Conservation (phyloP, 169 alveolate genomes). For the Plasmodium reichenowi region DNA sequence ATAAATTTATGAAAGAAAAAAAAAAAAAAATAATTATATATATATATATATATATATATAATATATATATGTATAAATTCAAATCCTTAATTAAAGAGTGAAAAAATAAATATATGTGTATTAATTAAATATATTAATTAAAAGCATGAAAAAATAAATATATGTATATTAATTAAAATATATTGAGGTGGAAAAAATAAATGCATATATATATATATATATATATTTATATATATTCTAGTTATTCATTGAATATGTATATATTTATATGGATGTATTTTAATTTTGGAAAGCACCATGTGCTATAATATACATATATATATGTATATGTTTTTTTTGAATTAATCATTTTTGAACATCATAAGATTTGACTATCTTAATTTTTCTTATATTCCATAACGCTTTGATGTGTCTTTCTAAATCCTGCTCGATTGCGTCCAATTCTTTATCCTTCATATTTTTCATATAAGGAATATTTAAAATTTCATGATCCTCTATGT, state of each 20-base stretch:
- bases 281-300: background rate
- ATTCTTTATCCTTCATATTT: slow-evolving; percentile 50
- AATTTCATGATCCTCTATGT: slow-evolving; percentile 30
- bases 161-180: background rate
- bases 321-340: background rate
- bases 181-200: background rate
- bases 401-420: slow-evolving; percentile 72
- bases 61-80: background rate
- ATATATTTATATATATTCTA: background rate
- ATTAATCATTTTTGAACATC: slow-evolving; percentile 4
- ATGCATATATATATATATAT: slow-evolving; percentile 2
- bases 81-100: no score
- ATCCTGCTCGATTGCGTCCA: slow-evolving; percentile 74
- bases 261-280: no score
- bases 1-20: no score
- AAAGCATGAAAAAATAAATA: no score
- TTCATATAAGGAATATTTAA: slow-evolving; percentile 44
- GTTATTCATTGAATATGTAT: no score
- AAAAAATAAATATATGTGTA: no score
- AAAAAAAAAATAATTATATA: no score
- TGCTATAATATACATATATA: slow-evolving; percentile 1
- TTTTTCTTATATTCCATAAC: slow-evolving; percentile 67
- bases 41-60: no score
- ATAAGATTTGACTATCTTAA: slow-evolving; percentile 21
- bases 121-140: no score